Percentiles rank a stretch among this genome's conserved stretches.
phyloP scores from a whole-genome alignment of 371 early-diverging fungal species.

The Nematocida ausubeli region DNA sequence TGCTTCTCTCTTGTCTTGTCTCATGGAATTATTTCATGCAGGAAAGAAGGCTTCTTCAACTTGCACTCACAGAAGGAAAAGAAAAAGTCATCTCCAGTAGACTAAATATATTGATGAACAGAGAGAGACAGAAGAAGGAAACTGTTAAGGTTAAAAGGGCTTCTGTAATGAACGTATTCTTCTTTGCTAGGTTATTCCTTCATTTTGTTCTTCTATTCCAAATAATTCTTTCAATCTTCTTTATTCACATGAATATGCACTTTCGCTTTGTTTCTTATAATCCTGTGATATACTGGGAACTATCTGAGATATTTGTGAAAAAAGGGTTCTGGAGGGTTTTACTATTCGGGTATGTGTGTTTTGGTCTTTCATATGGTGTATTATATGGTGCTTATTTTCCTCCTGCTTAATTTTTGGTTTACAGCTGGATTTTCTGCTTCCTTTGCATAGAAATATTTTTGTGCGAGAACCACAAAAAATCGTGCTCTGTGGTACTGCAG shows the following conservation, averaged over 20 bases:
- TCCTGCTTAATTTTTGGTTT: conserved; percentile 64
- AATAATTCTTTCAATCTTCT: conserved; percentile 59
- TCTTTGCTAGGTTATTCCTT: conserved; percentile 18
- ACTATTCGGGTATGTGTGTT: conserved; percentile 60
- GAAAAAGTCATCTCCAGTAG: background rate
- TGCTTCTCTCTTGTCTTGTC: conserved; percentile 53
- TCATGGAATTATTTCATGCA: background rate
- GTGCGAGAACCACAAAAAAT: background rate
- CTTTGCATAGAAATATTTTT: background rate
- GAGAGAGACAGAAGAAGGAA: background rate
- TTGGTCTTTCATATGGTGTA: conserved; percentile 59
- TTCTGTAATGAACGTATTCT: background rate
- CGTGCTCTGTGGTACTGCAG: background rate
- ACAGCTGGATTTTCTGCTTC: too few species aligned
- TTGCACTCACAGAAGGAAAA: background rate
- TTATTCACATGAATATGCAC: conserved; percentile 66
- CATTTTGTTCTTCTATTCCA: conserved; percentile 55
- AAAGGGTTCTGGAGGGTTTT: conserved; percentile 5
- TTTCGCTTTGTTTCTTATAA: conserved; percentile 67
- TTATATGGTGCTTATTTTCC: conserved; percentile 66
- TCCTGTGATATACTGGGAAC: conserved; percentile 66
- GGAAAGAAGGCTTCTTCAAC: background rate
- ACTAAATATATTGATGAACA: background rate
- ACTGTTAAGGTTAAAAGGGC: background rate
- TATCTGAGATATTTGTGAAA: conserved; percentile 30